Conservation (phyloP, 2,329 filamentous ascomycete species). For the Chrysoporthe austroafricana region DNA sequence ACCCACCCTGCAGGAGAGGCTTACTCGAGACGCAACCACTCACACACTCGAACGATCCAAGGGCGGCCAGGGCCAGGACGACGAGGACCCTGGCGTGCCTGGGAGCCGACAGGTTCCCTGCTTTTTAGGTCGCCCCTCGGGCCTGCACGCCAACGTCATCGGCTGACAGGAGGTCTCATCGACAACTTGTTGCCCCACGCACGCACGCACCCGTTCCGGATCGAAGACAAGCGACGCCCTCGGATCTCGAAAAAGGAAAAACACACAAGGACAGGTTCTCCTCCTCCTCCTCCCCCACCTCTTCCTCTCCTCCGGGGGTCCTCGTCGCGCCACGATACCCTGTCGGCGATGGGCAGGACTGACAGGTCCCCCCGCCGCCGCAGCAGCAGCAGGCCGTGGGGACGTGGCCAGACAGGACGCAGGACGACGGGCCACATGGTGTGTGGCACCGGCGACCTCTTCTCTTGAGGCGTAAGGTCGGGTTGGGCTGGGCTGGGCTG, state of each 20-base stretch:
- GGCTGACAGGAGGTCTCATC: constrained; percentile 15
- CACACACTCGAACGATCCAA: background rate
- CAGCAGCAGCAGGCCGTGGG: too few relatives aligned
- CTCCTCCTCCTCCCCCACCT: too few relatives aligned
- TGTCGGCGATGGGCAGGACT: constrained; percentile 21
- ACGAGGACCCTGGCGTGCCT: constrained; percentile 11
- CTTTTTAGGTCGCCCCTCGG: constrained; percentile 20
- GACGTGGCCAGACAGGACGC: too few relatives aligned
- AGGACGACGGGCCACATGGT: too few relatives aligned
- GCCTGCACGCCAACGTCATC: constrained; percentile 29
- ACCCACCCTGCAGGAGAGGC: constrained; percentile 12
- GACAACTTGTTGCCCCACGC: constrained; percentile 4
- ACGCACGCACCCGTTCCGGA: too few relatives aligned
- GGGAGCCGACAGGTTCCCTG: constrained; percentile 21
- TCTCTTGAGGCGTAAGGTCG: too few relatives aligned
- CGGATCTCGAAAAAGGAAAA: too few relatives aligned
- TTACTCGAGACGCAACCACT: constrained; percentile 15
- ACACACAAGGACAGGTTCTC: too few relatives aligned
- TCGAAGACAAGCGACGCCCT: too few relatives aligned
- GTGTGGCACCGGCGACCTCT: too few relatives aligned
- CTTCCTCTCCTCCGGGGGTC: background rate
- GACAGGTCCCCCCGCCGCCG: constrained; percentile 2
- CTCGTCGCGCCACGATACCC: constrained; percentile 17
- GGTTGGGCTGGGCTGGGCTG: too few relatives aligned
- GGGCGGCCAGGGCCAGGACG: background rate